Conservation (phyloP, 208 protist genomes). For the Tritrichomonas musculus region DNA sequence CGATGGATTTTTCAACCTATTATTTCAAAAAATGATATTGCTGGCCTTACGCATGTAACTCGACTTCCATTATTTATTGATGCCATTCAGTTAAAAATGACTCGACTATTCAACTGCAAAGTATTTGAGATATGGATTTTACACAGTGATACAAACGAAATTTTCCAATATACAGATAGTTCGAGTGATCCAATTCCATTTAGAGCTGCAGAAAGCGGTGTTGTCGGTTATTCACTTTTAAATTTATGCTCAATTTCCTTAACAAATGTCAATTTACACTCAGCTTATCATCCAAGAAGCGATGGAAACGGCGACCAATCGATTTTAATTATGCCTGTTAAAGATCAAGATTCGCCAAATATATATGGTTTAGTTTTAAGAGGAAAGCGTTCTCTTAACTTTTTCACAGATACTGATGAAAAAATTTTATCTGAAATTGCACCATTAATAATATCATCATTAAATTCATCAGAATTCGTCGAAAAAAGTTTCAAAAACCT, state of each 20-base stretch:
- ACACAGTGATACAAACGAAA: background rate
- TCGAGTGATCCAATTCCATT: background rate
- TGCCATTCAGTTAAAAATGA: background rate
- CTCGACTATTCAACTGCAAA: background rate
- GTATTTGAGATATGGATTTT: background rate
- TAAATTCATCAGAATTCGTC: background rate
- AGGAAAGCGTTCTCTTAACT: background rate
- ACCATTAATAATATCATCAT: background rate
- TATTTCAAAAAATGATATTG: background rate
- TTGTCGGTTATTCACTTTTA: background rate
- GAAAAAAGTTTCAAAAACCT: background rate
- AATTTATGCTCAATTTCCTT: background rate
- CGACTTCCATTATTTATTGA: background rate
- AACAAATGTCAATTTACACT: background rate
- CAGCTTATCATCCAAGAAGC: background rate
- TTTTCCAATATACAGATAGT: background rate
- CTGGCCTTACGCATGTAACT: background rate
- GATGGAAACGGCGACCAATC: conserved; percentile 5
- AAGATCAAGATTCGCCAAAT: background rate
- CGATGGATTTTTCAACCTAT: conserved; percentile 17
- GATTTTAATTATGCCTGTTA: background rate
- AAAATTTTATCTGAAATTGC: background rate
- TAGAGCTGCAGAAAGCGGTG: background rate
- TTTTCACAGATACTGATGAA: conserved; percentile 17
- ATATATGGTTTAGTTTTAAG: background rate